Conservation (phyloP, 1,284 basidiomycete genomes). For the Meira nashicola region DNA sequence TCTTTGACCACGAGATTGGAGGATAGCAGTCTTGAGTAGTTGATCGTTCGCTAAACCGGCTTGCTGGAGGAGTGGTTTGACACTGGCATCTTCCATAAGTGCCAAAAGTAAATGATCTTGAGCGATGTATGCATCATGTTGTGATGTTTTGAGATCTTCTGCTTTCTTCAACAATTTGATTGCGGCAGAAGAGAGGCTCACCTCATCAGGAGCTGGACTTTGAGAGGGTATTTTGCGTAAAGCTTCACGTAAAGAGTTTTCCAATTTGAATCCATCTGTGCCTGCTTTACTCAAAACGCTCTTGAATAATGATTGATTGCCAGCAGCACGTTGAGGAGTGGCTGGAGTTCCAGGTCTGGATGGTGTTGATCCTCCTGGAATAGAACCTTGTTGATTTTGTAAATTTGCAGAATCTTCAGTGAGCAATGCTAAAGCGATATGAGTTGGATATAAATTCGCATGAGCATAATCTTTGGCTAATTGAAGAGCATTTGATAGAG, state of each 20-base stretch:
- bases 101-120: constrained; percentile 78
- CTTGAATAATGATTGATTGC: constrained; percentile 61
- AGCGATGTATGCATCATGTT: constrained; percentile 84
- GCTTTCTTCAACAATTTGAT: constrained; percentile 46
- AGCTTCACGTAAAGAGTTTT: constrained; percentile 34
- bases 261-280: constrained; percentile 60
- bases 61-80: constrained; percentile 69
- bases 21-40: constrained; percentile 71
- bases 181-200: constrained; percentile 32
- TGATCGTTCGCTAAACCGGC: constrained; percentile 65
- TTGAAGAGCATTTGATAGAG: constrained; percentile 67
- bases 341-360: constrained; percentile 25
- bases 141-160: constrained; percentile 41
- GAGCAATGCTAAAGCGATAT: constrained; percentile 71
- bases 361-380: constrained; percentile 5
- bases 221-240: constrained; percentile 49
- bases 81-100: constrained; percentile 67
- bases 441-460: constrained; percentile 66
- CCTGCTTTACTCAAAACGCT: constrained; percentile 73
- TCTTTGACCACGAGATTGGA: constrained; percentile 73
- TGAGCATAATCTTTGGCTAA: constrained; percentile 77
- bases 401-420: constrained; percentile 53
- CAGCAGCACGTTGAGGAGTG: constrained; percentile 48
- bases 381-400: not conserved
- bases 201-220: constrained; percentile 43